Percentiles rank a stretch among this genome's conserved stretches.
phyloP scores from a whole-genome alignment of 805 yeast genomes.

The Wickerhamiella lipophila region DNA sequence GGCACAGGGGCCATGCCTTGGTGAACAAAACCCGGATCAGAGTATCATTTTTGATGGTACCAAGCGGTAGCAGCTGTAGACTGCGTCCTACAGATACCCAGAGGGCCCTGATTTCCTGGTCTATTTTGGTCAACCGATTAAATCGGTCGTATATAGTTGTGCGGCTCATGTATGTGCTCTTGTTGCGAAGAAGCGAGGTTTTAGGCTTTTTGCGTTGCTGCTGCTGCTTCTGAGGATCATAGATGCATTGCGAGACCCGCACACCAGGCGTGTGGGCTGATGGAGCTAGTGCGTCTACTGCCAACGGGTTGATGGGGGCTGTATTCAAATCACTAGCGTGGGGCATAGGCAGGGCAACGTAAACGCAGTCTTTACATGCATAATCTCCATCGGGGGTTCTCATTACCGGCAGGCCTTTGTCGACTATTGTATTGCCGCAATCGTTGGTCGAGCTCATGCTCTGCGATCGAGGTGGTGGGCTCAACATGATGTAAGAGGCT shows the following conservation, averaged over 20 bases:
- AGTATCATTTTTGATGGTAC: conserved; percentile 25
- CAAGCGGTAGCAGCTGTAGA: conserved; percentile 27
- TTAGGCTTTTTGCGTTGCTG: conserved; percentile 24
- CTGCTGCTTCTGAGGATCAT: conserved; percentile 4
- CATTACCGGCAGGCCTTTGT: neutral
- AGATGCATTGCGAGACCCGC: conserved; percentile 12
- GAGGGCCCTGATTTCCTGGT: conserved; percentile 21
- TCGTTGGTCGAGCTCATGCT: conserved; percentile 4
- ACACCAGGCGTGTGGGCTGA: conserved; percentile 16
- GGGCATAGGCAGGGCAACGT: conserved; percentile 31
- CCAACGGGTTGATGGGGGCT: conserved; percentile 28
- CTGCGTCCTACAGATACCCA: conserved; percentile 28
- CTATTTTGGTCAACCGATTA: conserved; percentile 25
- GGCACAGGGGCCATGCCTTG: conserved; percentile 31
- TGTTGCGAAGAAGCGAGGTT: conserved; percentile 29
- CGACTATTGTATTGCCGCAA: conserved; percentile 7
- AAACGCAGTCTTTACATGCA: conserved; percentile 22
- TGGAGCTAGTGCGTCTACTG: conserved; percentile 26
- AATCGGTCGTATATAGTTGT: conserved; percentile 29
- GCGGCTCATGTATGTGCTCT: conserved; percentile 30
- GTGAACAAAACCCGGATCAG: conserved; percentile 30
- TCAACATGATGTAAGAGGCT: conserved; percentile 9
- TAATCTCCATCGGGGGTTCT: conserved; percentile 24
- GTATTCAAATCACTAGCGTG: conserved; percentile 29
- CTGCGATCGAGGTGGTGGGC: conserved; percentile 3